Percentiles rank a stretch among this genome's conserved stretches.
Evolutionary conservation across 768 basidiomycete species (phyloP).

Genomic region (Suillus discolor): DNA sequence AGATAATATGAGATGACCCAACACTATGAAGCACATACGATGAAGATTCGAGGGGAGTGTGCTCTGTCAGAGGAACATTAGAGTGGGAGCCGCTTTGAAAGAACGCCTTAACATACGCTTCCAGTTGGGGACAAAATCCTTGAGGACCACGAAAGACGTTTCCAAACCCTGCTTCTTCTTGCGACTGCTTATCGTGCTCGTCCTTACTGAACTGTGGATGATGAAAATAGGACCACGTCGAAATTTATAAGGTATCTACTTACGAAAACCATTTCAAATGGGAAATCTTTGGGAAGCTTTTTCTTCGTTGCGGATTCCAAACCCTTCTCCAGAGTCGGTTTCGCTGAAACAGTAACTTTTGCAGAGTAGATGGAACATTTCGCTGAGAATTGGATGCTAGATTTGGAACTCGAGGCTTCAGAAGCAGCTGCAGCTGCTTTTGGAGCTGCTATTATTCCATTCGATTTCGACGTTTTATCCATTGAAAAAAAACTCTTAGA

Average conservation of each 20-base stretch:
- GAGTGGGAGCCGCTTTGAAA: background rate
- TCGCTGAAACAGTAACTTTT: slow-evolving; percentile 53
- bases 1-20: background rate
- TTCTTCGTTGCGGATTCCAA: slow-evolving; percentile 90
- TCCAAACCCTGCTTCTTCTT: slow-evolving; percentile 66
- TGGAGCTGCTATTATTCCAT: background rate
- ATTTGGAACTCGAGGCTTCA: background rate
- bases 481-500: background rate
- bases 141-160: slow-evolving; percentile 65
- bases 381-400: background rate
- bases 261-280: slow-evolving; percentile 82
- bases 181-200: slow-evolving; percentile 68
- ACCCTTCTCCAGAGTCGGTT: slow-evolving; percentile 63
- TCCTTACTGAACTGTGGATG: slow-evolving; percentile 64
- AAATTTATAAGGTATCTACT: slow-evolving; percentile 22
- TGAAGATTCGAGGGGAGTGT: slow-evolving; percentile 70
- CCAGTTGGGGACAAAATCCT: slow-evolving; percentile 78
- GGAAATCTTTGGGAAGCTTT: slow-evolving; percentile 71
- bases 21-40: slow-evolving; percentile 42
- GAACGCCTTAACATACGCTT: slow-evolving; percentile 50
- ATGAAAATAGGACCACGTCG: background rate
- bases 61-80: slow-evolving; percentile 40
- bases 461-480: background rate
- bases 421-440: background rate
- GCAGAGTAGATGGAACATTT: slow-evolving; percentile 19